Conservation (phyloP, 768 basidiomycete species). For the Leucocoprinus sp. region DNA sequence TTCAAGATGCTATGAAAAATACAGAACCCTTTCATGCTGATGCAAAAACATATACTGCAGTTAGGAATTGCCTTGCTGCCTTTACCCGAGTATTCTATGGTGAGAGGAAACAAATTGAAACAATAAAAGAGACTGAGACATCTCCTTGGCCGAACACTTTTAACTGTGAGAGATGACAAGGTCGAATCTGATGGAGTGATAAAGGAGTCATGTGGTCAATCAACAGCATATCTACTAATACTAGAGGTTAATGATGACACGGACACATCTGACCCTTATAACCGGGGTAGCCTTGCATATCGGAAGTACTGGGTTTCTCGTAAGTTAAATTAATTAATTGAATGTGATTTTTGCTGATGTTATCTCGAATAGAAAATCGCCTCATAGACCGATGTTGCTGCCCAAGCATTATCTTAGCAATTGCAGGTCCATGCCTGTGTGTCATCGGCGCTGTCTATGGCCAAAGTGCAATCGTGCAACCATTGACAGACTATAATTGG, state of each 20-base stretch:
- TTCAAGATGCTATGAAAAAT: conserved; percentile 14
- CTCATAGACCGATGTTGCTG: conserved; percentile 18
- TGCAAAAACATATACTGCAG: not conserved
- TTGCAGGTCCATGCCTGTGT: conserved; percentile 24
- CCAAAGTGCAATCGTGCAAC: conserved; percentile 20
- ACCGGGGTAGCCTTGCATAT: conserved; percentile 4
- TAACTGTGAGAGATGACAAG: not conserved
- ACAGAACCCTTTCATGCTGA: conserved; percentile 12
- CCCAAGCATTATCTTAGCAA: conserved; percentile 25
- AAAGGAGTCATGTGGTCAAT: not conserved
- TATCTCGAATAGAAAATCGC: conserved; percentile 11
- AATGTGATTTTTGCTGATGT: not conserved
- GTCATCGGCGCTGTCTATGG: conserved; percentile 26
- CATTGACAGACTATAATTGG: conserved; percentile 27
- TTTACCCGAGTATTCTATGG: conserved; percentile 4
- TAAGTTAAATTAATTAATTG: conserved; percentile 2
- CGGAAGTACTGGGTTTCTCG: conserved; percentile 5
- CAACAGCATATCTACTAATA: not conserved
- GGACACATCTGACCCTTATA: conserved; percentile 8
- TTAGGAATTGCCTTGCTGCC: conserved; percentile 9
- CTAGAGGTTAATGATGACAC: not conserved
- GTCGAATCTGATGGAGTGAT: not conserved
- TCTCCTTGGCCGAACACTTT: not conserved
- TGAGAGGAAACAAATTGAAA: not conserved
- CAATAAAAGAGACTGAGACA: not conserved